Conservation (phyloP, 352 stramenopile species). For the Globisporangium cylindrosporum region DNA sequence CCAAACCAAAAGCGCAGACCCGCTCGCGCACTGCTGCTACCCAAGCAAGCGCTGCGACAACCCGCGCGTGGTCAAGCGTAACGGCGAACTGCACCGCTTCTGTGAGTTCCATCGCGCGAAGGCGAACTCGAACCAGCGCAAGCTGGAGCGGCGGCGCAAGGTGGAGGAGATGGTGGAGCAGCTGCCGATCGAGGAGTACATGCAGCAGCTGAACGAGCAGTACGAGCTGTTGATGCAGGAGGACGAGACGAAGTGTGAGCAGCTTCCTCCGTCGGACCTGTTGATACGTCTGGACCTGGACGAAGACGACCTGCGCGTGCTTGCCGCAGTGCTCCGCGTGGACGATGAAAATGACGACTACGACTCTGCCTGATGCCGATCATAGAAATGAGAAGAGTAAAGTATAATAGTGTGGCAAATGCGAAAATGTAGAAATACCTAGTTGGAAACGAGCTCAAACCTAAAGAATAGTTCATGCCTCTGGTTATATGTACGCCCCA, state of each 20-base stretch:
- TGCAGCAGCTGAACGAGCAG: slow-evolving; percentile 3
- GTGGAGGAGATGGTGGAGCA: neutral
- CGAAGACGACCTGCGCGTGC: neutral
- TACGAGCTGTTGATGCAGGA: neutral
- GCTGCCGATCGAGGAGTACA: neutral
- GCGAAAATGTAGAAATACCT: neutral
- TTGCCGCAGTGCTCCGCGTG: neutral
- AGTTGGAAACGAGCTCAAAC: neutral
- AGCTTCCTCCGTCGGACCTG: neutral
- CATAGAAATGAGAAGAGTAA: neutral
- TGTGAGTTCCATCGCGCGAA: slow-evolving; percentile 55
- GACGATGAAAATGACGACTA: neutral
- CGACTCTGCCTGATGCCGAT: neutral
- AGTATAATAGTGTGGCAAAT: neutral
- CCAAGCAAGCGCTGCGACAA: slow-evolving; percentile 39
- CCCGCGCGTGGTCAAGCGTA: slow-evolving; percentile 32
- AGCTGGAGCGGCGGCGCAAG: slow-evolving; percentile 36
- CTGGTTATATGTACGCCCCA: too few species aligned
- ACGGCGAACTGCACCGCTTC: slow-evolving; percentile 47
- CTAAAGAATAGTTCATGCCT: neutral
- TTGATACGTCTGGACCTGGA: neutral
- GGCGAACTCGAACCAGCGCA: slow-evolving; percentile 65
- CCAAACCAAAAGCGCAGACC: neutral
- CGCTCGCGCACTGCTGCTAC: slow-evolving; percentile 25
- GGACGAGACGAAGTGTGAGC: neutral